Conservation (phyloP, 345 rosid species). For the Murraya koenigii region DNA sequence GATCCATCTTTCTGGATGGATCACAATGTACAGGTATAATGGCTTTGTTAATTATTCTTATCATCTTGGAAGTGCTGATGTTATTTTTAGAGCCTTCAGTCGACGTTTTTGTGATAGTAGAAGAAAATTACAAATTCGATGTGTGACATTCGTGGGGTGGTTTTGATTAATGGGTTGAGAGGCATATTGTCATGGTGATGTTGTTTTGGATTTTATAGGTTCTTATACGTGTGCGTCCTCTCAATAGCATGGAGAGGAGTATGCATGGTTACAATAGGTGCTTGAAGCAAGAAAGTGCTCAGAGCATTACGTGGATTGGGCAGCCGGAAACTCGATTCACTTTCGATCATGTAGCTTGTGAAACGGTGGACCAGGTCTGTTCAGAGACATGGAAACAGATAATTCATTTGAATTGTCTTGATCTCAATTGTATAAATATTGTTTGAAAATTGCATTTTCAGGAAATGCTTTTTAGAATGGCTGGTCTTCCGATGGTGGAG, state of each 20-base stretch:
- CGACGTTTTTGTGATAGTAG: background rate
- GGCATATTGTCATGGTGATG: conserved; percentile 12
- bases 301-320: conserved; percentile 77
- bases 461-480: conserved; percentile 87
- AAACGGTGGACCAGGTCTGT: conserved; percentile 83
- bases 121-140: background rate
- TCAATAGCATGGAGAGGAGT: conserved; percentile 75
- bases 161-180: background rate
- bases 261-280: conserved; percentile 72
- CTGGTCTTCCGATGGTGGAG: conserved; percentile 91
- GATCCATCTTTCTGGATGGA: conserved; percentile 99
- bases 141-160: background rate
- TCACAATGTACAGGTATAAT: conserved; percentile 88
- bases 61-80: background rate
- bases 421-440: background rate
- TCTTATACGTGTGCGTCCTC: conserved; percentile 84
- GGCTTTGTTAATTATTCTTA: background rate
- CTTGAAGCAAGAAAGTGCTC: conserved; percentile 87
- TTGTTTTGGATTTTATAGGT: conserved; percentile 40
- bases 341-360: conserved; percentile 93
- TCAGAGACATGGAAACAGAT: conserved; percentile 8
- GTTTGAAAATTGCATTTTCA: conserved; percentile 30
- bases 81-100: background rate
- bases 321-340: conserved; percentile 86
- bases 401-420: background rate